These are phyloP conservation scores for Volutella citrinella DNA, from an alignment of 2,329 filamentous ascomycete species.

Conservation along the genomic window DNA sequence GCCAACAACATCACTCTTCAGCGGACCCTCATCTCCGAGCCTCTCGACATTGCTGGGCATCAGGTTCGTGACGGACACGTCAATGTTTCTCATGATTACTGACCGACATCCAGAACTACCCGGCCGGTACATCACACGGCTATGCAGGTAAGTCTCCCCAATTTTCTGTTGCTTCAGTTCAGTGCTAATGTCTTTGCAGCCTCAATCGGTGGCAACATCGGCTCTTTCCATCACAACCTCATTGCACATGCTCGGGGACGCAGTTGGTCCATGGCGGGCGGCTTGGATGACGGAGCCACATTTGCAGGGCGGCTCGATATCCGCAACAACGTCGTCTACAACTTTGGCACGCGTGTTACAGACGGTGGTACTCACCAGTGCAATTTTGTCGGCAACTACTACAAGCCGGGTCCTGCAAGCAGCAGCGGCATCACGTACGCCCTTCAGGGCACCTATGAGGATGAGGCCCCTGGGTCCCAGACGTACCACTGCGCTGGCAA, in stretches of 20 bases:
- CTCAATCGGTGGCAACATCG: constrained; percentile 30
- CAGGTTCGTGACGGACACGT: no score
- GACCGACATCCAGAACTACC: no score
- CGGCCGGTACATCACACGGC: constrained; percentile 26
- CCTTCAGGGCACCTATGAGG: constrained; percentile 24
- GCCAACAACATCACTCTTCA: constrained; percentile 34
- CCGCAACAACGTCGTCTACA: constrained; percentile 35
- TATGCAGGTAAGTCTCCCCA: no score
- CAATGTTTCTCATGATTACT: no score
- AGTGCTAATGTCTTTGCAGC: no score
- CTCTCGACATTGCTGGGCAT: constrained; percentile 33
- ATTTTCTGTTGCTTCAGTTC: no score
- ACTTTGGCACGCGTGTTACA: constrained; percentile 28
- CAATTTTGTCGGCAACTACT: constrained; percentile 32
- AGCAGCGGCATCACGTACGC: constrained; percentile 24
- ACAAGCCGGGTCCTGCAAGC: constrained; percentile 31
- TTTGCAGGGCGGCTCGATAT: constrained; percentile 32
- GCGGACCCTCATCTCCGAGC: constrained; percentile 33
- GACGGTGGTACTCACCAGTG: constrained; percentile 31
- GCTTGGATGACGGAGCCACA: constrained; percentile 25
- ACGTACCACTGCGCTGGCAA: constrained; percentile 33
- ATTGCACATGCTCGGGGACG: constrained; percentile 30
- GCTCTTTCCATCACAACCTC: constrained; percentile 34
- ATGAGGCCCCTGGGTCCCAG: constrained; percentile 29
- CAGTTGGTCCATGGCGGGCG: constrained; percentile 34